Percentiles rank a stretch among this genome's conserved stretches.
Conservation (phyloP, 164 flowering plant genomes). For the Macadamia tetraphylla region DNA sequence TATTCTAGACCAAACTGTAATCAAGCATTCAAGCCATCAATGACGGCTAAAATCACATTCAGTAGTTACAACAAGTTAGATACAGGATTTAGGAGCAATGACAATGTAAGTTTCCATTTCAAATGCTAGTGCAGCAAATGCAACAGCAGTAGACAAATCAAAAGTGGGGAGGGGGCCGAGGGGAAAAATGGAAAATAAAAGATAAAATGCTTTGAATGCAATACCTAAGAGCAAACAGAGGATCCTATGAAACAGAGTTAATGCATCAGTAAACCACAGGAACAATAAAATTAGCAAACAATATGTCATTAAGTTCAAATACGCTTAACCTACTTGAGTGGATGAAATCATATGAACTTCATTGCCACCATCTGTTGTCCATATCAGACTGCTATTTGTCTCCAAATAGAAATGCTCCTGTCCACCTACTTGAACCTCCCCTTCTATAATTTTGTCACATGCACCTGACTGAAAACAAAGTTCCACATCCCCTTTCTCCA, state of each 20-base stretch:
- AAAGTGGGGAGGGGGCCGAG: not conserved
- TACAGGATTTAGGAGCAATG: no score
- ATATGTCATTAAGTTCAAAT: not conserved
- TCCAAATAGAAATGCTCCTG: slow-evolving; percentile 98
- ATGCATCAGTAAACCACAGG: not conserved
- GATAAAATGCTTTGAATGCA: not conserved
- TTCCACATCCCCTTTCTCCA: slow-evolving; percentile 81
- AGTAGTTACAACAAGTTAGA: no score
- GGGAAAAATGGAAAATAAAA: not conserved
- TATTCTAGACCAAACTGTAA: no score
- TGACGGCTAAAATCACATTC: no score
- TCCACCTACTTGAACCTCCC: slow-evolving; percentile 85
- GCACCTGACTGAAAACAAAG: slow-evolving; percentile 61
- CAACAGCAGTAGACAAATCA: no score
- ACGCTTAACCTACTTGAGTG: slow-evolving; percentile 59
- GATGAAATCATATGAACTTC: slow-evolving; percentile 97
- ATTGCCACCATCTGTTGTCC: slow-evolving; percentile 85
- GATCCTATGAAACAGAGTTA: not conserved
- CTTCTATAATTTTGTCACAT: slow-evolving; percentile 72
- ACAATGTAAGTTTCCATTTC: no score
- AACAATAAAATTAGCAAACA: not conserved
- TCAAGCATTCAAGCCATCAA: no score
- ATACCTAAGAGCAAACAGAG: no score
- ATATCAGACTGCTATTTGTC: slow-evolving; percentile 62
- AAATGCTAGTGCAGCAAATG: no score